These are phyloP conservation scores for Russula sp. DNA, from an alignment of 768 basidiomycete genomes.

Conservation along the genomic window DNA sequence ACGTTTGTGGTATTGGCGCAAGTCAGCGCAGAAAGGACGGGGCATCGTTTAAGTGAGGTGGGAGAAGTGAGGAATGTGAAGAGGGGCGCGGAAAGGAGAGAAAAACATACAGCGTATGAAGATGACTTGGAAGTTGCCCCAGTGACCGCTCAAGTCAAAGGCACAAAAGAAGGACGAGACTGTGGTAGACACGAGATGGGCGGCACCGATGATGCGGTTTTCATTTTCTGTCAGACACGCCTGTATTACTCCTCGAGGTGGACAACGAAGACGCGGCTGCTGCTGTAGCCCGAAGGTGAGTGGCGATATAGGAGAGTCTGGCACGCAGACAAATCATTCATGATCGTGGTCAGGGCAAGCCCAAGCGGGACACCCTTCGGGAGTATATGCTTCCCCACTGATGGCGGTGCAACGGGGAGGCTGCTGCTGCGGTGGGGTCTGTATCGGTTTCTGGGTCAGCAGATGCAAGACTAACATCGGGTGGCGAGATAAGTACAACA, in stretches of 20 bases:
- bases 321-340: conserved; percentile 71
- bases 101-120: too few relatives aligned
- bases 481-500: background rate
- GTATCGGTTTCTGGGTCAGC: conserved; percentile 27
- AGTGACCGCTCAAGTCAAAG: too few relatives aligned
- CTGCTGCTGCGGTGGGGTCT: conserved; percentile 41
- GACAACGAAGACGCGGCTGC: too few relatives aligned
- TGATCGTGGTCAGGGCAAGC: conserved; percentile 65
- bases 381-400: conserved; percentile 50
- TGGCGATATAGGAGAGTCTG: conserved; percentile 43
- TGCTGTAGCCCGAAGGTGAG: conserved; percentile 16
- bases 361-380: conserved; percentile 80
- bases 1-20: conserved; percentile 25
- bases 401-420: conserved; percentile 29
- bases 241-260: too few relatives aligned
- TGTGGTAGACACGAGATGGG: too few relatives aligned
- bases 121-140: too few relatives aligned
- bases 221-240: too few relatives aligned
- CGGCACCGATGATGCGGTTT: too few relatives aligned
- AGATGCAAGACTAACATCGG: background rate
- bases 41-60: background rate
- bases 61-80: background rate
- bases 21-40: background rate
- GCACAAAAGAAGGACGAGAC: too few relatives aligned
- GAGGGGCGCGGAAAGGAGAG: background rate